These are phyloP conservation scores for button mushroom (Agaricus bisporus) DNA, from an alignment of 768 basidiomycete species.

Conservation along the genomic window DNA sequence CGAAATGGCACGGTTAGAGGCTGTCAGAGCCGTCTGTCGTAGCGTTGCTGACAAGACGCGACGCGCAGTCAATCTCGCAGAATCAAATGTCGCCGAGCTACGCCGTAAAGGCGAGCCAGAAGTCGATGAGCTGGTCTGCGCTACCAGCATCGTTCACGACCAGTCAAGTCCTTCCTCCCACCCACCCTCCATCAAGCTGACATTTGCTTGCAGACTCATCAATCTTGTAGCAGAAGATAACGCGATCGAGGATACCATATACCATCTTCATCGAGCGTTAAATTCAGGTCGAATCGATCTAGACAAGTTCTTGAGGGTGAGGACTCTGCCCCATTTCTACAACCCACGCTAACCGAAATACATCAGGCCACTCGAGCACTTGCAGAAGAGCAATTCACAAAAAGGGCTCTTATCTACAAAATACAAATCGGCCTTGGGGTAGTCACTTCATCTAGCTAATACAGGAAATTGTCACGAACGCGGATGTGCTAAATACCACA, in stretches of 20 bases:
- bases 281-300: constrained; percentile 90
- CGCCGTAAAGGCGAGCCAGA: constrained; percentile 83
- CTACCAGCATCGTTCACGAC: constrained; percentile 93
- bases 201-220: constrained; percentile 56
- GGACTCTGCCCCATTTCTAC: constrained; percentile 18
- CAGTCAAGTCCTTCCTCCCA: constrained; percentile 54
- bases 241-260: constrained; percentile 97
- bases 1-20: constrained; percentile 92
- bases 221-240: constrained; percentile 99
- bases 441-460: constrained; percentile 21
- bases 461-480: background rate
- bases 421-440: constrained; percentile 61
- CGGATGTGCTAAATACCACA: background rate
- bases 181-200: background rate
- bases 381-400: constrained; percentile 96
- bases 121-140: constrained; percentile 95
- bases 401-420: constrained; percentile 90
- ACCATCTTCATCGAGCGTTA: constrained; percentile 90
- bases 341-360: background rate
- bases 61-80: constrained; percentile 57
- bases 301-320: constrained; percentile 87
- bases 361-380: constrained; percentile 74
- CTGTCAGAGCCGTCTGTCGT: constrained; percentile 86
- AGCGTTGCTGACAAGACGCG: constrained; percentile 66
- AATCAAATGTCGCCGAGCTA: constrained; percentile 71